Evolutionary conservation across 345 rosid species (phyloP).

Genomic region (Murraya paniculata): DNA sequence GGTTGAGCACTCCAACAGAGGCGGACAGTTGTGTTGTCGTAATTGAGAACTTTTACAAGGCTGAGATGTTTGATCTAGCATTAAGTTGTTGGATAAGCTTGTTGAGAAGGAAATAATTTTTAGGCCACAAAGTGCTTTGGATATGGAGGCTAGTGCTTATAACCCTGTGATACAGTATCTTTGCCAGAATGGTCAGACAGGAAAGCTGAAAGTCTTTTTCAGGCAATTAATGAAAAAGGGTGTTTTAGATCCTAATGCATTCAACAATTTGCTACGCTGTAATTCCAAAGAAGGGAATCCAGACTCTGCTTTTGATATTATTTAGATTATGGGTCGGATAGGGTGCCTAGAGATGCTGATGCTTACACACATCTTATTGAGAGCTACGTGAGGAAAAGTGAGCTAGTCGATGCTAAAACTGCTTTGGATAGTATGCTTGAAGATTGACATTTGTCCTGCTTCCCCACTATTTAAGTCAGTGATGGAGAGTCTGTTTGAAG

Average conservation of each 20-base stretch:
- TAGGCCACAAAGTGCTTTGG: conserved; percentile 60
- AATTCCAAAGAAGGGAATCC: conserved; percentile 86
- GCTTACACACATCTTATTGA: conserved; percentile 69
- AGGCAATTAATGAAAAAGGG: conserved; percentile 89
- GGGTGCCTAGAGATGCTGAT: conserved; percentile 65
- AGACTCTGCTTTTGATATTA: conserved; percentile 69
- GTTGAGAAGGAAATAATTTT: conserved; percentile 72
- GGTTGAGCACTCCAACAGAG: conserved; percentile 65
- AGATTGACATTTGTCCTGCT: conserved; percentile 75
- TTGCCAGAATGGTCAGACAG: conserved; percentile 64
- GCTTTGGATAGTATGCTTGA: conserved; percentile 82
- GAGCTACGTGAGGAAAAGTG: conserved; percentile 89
- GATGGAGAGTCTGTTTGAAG: conserved; percentile 76
- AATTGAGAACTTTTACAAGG: conserved; percentile 72
- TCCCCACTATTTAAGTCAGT: conserved; percentile 65
- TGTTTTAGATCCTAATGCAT: conserved; percentile 61
- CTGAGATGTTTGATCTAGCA: conserved; percentile 57
- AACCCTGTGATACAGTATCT: conserved; percentile 63
- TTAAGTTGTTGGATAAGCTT: conserved; percentile 68
- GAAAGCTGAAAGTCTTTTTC: conserved; percentile 74
- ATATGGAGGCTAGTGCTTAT: conserved; percentile 63
- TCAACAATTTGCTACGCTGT: conserved; percentile 66
- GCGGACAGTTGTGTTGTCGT: conserved; percentile 81
- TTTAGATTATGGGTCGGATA: conserved; percentile 79
- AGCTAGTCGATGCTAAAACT: conserved; percentile 84